Evolutionary conservation across 306 rosid genomes (phyloP), one percentile per base, ranked within the genome.

Genomic region (Quercus cerris): DNA sequence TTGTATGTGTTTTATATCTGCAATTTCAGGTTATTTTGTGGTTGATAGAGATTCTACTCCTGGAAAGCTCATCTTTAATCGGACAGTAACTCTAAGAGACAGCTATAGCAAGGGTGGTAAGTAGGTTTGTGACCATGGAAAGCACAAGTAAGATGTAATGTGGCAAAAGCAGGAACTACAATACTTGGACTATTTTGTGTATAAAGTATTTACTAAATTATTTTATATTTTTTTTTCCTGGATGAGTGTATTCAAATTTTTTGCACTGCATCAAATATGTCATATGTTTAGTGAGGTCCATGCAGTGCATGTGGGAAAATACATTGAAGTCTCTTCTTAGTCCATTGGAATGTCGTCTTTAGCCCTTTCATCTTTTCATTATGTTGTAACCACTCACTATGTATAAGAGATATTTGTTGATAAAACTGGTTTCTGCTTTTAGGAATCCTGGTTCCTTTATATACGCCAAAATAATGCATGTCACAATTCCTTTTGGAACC

Each of bases 1-100:
- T 46, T 44, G 25, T 44, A 75, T 67, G 52, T 67, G 62, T 38
- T 4, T 74, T 78, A 18, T 76, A 30, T 77, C 12, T 88, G 70
- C 80, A 46, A 57, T 84, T 83, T 13, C 90, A 96, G 99, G 99
- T 22, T 96, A 93, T 89, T 96, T 96, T 85, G 91, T 80, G 78
- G 97, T 96, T 4, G 98, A 96, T 80, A 85, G 75, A 81, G 98
- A 96, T 78, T 90, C 99, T 0, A 87, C 93, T 80, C 80, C 91
- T 4, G 98, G 88, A 71, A 96, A 91, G 76, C 94, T 93, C 31
- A 89, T 96, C 70, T 93, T 96, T 25, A 95, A 95, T 71, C 87
- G 98, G 62, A 93, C 99, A 0, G 99, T 95, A 70, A 95, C 96
- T 1, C 84, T 95, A 38, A 85, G 86, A 83, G 99, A 87, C 78